These are phyloP conservation scores for Xylaria nigripes DNA, from an alignment of 495 filamentous ascomycete species.

Conservation along the genomic window DNA sequence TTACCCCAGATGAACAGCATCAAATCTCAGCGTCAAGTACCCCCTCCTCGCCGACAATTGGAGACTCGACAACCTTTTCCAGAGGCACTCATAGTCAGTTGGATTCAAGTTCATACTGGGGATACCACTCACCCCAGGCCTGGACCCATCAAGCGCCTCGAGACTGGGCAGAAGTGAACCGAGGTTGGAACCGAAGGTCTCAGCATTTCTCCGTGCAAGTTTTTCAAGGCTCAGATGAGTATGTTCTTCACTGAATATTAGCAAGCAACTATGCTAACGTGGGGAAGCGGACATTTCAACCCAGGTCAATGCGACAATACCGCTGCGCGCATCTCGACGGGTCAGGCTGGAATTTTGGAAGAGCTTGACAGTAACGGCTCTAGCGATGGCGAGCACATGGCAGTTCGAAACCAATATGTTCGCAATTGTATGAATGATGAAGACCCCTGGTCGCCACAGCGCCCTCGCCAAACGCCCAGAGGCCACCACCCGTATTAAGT, in stretches of 20 bases:
- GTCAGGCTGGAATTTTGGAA: neutral
- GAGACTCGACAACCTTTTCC: neutral
- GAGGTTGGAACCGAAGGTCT: no score
- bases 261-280: neutral
- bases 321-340: neutral
- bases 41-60: neutral
- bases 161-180: neutral
- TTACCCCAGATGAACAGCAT: no score
- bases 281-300: neutral
- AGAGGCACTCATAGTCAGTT: neutral
- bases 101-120: neutral
- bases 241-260: neutral
- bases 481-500: neutral
- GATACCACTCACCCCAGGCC: neutral
- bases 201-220: neutral
- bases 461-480: neutral
- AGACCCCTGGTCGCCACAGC: neutral
- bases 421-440: neutral
- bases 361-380: neutral
- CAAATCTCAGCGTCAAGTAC: neutral
- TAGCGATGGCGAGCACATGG: neutral
- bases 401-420: neutral
- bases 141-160: neutral
- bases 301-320: no score
- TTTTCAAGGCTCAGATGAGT: slow-evolving; percentile 3